phyloP scores from a whole-genome alignment of 148 eudicot species.

The Rhododendron simsii region DNA sequence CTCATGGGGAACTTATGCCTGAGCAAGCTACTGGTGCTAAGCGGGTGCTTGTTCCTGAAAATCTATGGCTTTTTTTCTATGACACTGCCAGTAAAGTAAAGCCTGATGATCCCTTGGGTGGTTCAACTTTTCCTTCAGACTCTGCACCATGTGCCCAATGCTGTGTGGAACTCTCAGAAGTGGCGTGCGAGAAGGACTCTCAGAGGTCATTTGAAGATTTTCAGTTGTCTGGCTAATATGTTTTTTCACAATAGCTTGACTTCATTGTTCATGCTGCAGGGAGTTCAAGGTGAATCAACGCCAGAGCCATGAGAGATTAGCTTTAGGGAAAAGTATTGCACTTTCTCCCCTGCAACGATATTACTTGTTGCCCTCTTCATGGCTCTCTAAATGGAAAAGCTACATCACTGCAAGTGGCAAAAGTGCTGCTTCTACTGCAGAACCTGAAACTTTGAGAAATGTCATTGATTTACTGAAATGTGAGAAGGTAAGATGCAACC shows the following conservation, averaged over 20 bases:
- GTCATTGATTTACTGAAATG: slow-evolving; percentile 55
- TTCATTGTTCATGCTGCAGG: slow-evolving; percentile 41
- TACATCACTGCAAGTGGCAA: slow-evolving; percentile 68
- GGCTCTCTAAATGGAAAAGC: slow-evolving; percentile 87
- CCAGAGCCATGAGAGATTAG: slow-evolving; percentile 87
- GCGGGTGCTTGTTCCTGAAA: slow-evolving; percentile 76
- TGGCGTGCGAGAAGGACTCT: slow-evolving; percentile 59
- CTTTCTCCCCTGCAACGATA: slow-evolving; percentile 52
- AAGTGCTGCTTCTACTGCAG: slow-evolving; percentile 42
- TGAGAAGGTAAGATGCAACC: slow-evolving; percentile 46
- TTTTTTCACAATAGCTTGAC: slow-evolving; percentile 17
- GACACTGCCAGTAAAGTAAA: slow-evolving; percentile 66
- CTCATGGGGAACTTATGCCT: slow-evolving; percentile 87
- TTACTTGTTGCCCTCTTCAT: slow-evolving; percentile 77
- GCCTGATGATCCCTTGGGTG: slow-evolving; percentile 73
- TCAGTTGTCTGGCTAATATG: not conserved
- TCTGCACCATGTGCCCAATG: slow-evolving; percentile 67
- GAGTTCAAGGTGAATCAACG: slow-evolving; percentile 75
- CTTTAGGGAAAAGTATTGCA: slow-evolving; percentile 48
- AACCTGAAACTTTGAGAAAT: slow-evolving; percentile 58
- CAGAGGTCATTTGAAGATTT: slow-evolving; percentile 43
- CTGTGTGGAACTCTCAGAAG: slow-evolving; percentile 59
- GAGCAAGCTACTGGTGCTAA: slow-evolving; percentile 83
- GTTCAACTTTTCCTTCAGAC: slow-evolving; percentile 63
- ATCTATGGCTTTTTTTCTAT: slow-evolving; percentile 72